These are phyloP conservation scores for Catunica adiposa DNA, from an alignment of 2,329 filamentous ascomycete genomes.

Conservation along the genomic window DNA sequence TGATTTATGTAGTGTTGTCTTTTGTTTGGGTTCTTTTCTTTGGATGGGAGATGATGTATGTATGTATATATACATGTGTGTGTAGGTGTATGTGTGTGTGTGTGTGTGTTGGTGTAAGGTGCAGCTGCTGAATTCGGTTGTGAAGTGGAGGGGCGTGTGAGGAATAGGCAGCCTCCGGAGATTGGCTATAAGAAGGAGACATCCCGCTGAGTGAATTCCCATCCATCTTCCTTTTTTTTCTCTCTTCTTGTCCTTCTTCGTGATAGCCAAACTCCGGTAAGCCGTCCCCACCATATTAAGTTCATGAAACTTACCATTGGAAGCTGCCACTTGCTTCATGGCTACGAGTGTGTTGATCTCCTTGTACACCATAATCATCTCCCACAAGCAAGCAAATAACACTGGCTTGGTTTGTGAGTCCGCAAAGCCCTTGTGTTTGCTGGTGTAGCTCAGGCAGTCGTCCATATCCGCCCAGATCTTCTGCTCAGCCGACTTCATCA, in stretches of 20 bases:
- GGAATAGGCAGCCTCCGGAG: no score
- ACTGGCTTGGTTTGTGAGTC: constrained; percentile 26
- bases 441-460: constrained; percentile 22
- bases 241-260: no score
- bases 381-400: constrained; percentile 34
- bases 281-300: no score
- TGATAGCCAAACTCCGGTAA: no score
- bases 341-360: constrained; percentile 21
- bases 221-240: no score
- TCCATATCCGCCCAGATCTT: constrained; percentile 27
- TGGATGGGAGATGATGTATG: no score
- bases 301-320: not conserved
- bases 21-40: no score
- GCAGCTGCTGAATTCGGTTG: not conserved
- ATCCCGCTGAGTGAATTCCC: no score
- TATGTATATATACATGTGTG: no score
- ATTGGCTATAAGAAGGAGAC: no score
- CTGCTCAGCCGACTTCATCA: constrained; percentile 23
- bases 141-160: not conserved
- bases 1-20: no score
- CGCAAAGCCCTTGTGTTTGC: constrained; percentile 20
- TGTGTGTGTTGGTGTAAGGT: not conserved
- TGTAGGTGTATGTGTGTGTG: not conserved
- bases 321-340: not conserved
- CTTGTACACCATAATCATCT: constrained; percentile 32